These are phyloP conservation scores for Petrea volubilis DNA, from an alignment of 257 asterid genomes.

Conservation along the genomic window DNA sequence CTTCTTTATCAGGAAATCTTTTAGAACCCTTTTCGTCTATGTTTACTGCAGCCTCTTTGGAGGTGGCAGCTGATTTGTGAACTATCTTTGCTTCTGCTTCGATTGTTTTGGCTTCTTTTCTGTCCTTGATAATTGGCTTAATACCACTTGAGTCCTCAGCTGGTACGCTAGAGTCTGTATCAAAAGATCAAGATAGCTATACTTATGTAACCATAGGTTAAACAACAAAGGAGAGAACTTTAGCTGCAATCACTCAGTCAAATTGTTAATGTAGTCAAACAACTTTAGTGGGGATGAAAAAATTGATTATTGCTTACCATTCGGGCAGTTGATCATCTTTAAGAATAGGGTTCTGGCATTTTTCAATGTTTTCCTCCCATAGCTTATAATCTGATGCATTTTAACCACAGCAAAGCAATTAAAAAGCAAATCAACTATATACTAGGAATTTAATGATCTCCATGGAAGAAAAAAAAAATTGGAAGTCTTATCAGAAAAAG, in stretches of 20 bases:
- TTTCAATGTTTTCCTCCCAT: conserved; percentile 99
- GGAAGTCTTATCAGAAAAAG: neutral
- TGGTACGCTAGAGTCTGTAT: conserved; percentile 63
- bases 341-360: conserved; percentile 96
- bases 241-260: too few species aligned
- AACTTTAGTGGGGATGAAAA: neutral
- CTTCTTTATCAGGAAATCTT: conserved; percentile 35
- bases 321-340: conserved; percentile 82
- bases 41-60: conserved; percentile 29
- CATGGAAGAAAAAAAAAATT: too few species aligned
- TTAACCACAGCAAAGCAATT: neutral
- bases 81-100: conserved; percentile 35
- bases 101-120: conserved; percentile 42
- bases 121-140: conserved; percentile 28
- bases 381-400: conserved; percentile 68
- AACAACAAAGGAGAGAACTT: too few species aligned
- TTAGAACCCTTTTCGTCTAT: too few species aligned
- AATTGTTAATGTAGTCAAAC: too few species aligned
- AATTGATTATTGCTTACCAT: conserved; percentile 54
- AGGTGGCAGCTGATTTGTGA: conserved; percentile 25
- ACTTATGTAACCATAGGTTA: too few species aligned
- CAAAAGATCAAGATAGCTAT: too few species aligned
- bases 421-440: neutral
- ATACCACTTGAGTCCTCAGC: conserved; percentile 46
- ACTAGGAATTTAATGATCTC: neutral